These are phyloP conservation scores for Friedmanniomyces endolithicus DNA, from an alignment of 495 filamentous ascomycete genomes.

Conservation along the genomic window DNA sequence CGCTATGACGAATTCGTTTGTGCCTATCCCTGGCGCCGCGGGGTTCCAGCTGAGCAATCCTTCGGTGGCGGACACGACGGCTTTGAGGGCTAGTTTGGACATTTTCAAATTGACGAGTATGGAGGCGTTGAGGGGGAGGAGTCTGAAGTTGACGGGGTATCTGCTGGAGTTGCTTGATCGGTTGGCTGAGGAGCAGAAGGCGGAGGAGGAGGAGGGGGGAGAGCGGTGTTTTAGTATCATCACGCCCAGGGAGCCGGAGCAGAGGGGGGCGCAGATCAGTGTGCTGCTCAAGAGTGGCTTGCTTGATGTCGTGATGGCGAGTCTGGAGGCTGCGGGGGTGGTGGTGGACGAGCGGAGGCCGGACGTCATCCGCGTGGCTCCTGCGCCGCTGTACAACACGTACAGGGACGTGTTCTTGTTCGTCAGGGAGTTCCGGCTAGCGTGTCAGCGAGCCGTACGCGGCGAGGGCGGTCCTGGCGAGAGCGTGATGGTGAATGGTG, in stretches of 20 bases:
- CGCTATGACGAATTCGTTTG: conserved; percentile 64
- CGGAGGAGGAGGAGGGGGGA: conserved; percentile 11
- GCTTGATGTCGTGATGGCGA: conserved; percentile 54
- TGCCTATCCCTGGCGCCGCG: conserved; percentile 55
- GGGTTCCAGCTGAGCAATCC: conserved; percentile 64
- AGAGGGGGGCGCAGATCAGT: conserved; percentile 81
- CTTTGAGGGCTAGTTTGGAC: conserved; percentile 62
- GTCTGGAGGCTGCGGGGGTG: conserved; percentile 55
- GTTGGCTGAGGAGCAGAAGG: conserved; percentile 22
- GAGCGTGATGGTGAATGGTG: conserved; percentile 22
- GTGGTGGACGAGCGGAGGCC: conserved; percentile 84
- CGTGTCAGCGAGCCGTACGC: conserved; percentile 20
- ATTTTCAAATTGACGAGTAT: conserved; percentile 68
- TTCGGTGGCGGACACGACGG: conserved; percentile 51
- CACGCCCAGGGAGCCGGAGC: conserved; percentile 57
- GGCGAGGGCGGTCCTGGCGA: neutral
- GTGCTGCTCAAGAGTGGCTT: conserved; percentile 54
- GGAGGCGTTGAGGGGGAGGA: conserved; percentile 57
- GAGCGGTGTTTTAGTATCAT: conserved; percentile 57
- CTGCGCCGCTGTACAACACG: conserved; percentile 78
- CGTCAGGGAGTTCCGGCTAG: conserved; percentile 47
- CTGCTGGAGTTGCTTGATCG: conserved; percentile 55
- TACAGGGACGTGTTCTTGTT: conserved; percentile 72
- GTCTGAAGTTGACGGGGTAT: conserved; percentile 62
- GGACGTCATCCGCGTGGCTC: conserved; percentile 84